Evolutionary conservation across 495 filamentous ascomycete species (phyloP), one percentile per base, ranked within the genome.

Genomic region (Penicillium soppii): DNA sequence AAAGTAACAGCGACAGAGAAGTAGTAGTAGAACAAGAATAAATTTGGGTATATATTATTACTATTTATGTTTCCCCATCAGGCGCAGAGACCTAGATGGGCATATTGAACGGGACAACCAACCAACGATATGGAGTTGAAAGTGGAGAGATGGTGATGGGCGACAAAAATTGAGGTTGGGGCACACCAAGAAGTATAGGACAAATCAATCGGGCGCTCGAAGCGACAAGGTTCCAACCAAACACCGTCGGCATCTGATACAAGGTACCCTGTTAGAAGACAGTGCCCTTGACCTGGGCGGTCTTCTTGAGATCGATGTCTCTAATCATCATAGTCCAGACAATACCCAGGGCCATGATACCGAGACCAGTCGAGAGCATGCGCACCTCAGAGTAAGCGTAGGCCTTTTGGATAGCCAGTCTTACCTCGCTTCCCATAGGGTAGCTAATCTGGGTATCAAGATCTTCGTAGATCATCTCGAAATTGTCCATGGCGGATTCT

Each of bases 311-410:
- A 50, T 74, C 72, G 47, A 81, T 73, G 55, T 85, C 73, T 30
- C 73, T 67, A 74, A 77, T 82, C 25, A 78, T 43, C 5, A 63
- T 23, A 2, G 77, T 70, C 43, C 57, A 62, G 10, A 70, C 61
- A 20, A 82, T 41, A 8, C 66, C 71, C 9, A 81, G 15, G 13
- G 58, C 68, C 57, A 75, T 69, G 5, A 84, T 64, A 4, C 67
- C 59, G n/a, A 51, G 59, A 16, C 54, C 75, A 7, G 58, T 78
- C 56, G 77, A 73, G 29, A 82, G 63, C 72, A 84, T 77, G 36
- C 66, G 63, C 36, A 59, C 63, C 52, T 84, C 79, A 2, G 77
- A 60, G 26, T 81, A 74, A 8, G 73, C 77, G 57, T 85, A 85
- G 9, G 82, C 74, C 8, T 52, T 27, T 15, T 73, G 55, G 47